phyloP scores from a whole-genome alignment of 1,284 basidiomycete genomes.

The Trametes polyzona region DNA sequence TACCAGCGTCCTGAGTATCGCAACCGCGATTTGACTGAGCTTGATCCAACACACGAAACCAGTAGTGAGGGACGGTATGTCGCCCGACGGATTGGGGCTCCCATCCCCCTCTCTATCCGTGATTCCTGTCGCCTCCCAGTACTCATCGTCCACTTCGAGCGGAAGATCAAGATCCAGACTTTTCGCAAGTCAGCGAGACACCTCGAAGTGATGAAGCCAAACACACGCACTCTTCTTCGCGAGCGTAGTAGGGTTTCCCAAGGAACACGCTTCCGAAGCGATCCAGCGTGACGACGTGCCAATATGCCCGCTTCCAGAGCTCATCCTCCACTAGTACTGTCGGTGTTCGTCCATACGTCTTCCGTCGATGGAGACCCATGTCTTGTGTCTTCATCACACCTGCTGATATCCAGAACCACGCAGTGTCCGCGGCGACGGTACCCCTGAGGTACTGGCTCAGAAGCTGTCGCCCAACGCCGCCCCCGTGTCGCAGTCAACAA shows the following conservation, averaged over 20 bases:
- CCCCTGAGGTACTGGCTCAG: constrained; percentile 37
- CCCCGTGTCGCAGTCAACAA: too few relatives aligned
- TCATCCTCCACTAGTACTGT: constrained; percentile 50
- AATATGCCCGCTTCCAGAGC: constrained; percentile 53
- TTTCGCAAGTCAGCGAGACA: neutral
- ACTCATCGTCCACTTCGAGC: constrained; percentile 84
- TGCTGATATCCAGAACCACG: constrained; percentile 46
- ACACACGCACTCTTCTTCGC: constrained; percentile 83
- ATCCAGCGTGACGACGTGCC: constrained; percentile 57
- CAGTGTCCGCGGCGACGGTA: constrained; percentile 31
- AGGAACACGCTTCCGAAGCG: constrained; percentile 64
- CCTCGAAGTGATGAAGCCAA: too few relatives aligned
- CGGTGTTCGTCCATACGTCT: constrained; percentile 34
- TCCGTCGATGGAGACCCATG: constrained; percentile 46
- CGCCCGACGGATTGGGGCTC: constrained; percentile 74
- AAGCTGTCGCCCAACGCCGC: too few relatives aligned
- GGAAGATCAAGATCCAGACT: constrained; percentile 82
- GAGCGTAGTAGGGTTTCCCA: constrained; percentile 69
- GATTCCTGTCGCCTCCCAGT: constrained; percentile 77
- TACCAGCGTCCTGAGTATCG: constrained; percentile 70
- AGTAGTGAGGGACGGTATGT: constrained; percentile 57
- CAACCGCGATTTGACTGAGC: constrained; percentile 74
- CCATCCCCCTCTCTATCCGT: too few relatives aligned
- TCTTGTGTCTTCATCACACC: constrained; percentile 51
- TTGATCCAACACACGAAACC: constrained; percentile 71